These are phyloP conservation scores for Solanum bulbocastanum DNA, from an alignment of 257 asterid species.

Conservation along the genomic window DNA sequence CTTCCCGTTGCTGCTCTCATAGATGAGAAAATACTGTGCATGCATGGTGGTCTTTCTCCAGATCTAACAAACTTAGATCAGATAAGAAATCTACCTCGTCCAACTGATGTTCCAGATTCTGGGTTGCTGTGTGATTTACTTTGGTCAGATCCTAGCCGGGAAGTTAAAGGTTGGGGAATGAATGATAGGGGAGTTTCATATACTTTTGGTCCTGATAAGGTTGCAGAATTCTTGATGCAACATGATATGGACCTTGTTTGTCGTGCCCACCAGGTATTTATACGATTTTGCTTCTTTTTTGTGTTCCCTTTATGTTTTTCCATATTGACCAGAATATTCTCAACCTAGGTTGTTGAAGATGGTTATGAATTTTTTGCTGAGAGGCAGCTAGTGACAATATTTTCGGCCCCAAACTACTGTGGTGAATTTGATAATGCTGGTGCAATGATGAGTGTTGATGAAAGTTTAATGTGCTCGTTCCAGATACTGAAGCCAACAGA, in stretches of 20 bases:
- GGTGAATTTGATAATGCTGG: constrained; percentile 88
- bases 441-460: constrained; percentile 85
- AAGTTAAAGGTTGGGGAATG: constrained; percentile 75
- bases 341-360: constrained; percentile 69
- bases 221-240: constrained; percentile 70
- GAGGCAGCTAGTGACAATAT: constrained; percentile 73
- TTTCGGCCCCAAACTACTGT: constrained; percentile 80
- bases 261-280: constrained; percentile 73
- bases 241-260: constrained; percentile 77
- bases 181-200: constrained; percentile 70
- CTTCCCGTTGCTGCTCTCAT: constrained; percentile 74
- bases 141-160: constrained; percentile 73
- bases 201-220: constrained; percentile 76
- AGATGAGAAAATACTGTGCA: constrained; percentile 68
- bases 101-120: constrained; percentile 66
- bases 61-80: constrained; percentile 56
- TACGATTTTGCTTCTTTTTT: neutral
- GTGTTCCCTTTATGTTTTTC: neutral
- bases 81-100: constrained; percentile 58
- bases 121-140: constrained; percentile 70
- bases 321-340: neutral
- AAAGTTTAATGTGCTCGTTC: constrained; percentile 80
- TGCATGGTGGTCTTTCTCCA: constrained; percentile 82
- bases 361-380: constrained; percentile 82
- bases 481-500: constrained; percentile 71